Percentiles rank a stretch among this genome's conserved stretches.
These are phyloP conservation scores for Vanrija pseudolonga DNA, from an alignment of 1,284 basidiomycete genomes.

Conservation along the genomic window DNA sequence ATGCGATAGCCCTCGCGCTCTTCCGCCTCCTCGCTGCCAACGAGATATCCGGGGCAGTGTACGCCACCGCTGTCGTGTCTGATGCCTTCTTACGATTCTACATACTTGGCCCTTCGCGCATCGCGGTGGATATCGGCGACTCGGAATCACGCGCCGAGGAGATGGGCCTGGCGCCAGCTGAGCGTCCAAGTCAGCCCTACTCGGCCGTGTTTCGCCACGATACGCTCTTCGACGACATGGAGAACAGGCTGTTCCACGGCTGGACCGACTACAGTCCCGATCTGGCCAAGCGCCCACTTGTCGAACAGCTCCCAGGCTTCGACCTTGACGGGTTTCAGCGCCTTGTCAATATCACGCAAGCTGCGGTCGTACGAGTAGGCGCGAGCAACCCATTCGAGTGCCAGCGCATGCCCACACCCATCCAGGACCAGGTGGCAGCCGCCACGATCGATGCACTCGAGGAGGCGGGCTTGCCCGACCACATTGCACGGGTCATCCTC, in stretches of 20 bases:
- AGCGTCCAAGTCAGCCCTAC: too few species aligned
- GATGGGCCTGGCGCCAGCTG: too few species aligned
- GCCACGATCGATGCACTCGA: too few species aligned
- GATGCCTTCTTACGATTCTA: neutral
- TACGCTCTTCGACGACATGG: too few species aligned
- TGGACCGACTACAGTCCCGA: neutral
- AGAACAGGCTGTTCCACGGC: too few species aligned
- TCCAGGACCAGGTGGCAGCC: neutral
- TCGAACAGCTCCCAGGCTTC: too few species aligned
- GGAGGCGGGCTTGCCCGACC: neutral
- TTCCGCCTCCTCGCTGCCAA: constrained; percentile 2
- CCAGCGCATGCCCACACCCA: neutral
- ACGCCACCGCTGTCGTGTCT: neutral
- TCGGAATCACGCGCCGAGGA: too few species aligned
- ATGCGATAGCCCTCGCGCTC: neutral
- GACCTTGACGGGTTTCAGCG: neutral
- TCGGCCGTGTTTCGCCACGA: too few species aligned
- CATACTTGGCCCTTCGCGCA: constrained; percentile 1
- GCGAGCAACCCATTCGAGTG: neutral
- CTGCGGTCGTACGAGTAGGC: neutral
- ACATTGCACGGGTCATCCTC: neutral
- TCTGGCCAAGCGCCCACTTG: neutral
- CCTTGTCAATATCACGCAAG: neutral
- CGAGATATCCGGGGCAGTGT: constrained; percentile 2
- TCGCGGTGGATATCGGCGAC: neutral